Evolutionary conservation across 148 eudicot species (phyloP).

Genomic region (Vaccinium macrocarpon): DNA sequence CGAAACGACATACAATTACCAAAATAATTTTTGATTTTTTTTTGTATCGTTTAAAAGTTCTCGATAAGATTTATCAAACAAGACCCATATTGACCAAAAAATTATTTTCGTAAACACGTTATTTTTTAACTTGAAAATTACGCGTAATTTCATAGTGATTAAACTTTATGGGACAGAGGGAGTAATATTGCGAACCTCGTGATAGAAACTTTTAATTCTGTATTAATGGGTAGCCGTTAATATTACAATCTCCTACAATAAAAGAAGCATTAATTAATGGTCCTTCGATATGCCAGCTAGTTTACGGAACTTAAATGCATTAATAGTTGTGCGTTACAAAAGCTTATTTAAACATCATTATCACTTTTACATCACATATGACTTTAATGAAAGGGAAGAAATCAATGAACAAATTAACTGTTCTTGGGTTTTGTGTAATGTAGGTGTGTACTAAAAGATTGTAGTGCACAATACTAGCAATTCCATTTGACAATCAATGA

Average conservation of each 20-base stretch:
- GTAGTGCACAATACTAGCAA: too few relatives aligned
- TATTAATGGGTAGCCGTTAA: background rate
- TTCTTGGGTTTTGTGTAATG: too few relatives aligned
- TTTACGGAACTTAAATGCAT: background rate
- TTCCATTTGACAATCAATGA: too few relatives aligned
- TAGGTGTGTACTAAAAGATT: too few relatives aligned
- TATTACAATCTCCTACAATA: background rate
- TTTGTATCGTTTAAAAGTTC: too few relatives aligned
- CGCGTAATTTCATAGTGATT: too few relatives aligned
- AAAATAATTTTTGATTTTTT: too few relatives aligned
- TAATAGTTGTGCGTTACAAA: background rate
- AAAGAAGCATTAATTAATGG: background rate
- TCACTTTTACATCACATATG: background rate
- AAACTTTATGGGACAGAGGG: too few relatives aligned
- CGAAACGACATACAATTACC: too few relatives aligned
- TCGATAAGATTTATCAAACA: too few relatives aligned
- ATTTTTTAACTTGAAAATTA: background rate
- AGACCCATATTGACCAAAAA: too few relatives aligned
- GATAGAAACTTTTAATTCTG: background rate
- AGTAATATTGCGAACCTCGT: background rate
- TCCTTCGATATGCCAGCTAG: background rate
- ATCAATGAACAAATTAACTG: background rate
- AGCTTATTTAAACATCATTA: background rate
- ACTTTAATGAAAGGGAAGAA: background rate
- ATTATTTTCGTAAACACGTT: too few relatives aligned